Evolutionary conservation across 1,284 basidiomycete genomes (phyloP), one percentile per base, ranked within the genome.

Genomic region (Cystobasidium slooffiae): DNA sequence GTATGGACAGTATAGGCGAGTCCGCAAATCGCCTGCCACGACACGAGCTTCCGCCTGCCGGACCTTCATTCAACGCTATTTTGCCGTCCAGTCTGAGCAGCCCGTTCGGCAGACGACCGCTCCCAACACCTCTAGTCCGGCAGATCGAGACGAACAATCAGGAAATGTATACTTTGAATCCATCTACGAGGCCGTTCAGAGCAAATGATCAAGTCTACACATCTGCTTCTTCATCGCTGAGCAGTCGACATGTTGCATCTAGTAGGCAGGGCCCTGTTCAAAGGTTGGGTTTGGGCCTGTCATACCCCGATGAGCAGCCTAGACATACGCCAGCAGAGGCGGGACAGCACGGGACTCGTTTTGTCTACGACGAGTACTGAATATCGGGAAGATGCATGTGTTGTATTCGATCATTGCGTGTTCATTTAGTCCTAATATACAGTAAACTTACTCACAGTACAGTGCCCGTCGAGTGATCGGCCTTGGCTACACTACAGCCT

Each of bases 341-440:
- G 10, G 20, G 12, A 53, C 6, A 31, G 12, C 49, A 31, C 22
- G 37, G 53, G 24, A 51, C 41, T 16, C 47, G 22, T 8, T 66
- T 66, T 31, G 9, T 66, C 7, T 66, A 66, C 49, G 64, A 66
- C 31, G 64, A 66, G 37, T 66, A 66, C 22, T 66, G 61, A 63
- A 16, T 9, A 8, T 46, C 14, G 16, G 9, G 16, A 14, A 12
- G 41, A 43, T 10, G 9, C 10, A 47, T 6, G n/a, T 16, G 14
- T 12, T 20, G 5, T 12, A 16, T 56, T 31, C 31, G 31, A 31
- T 31, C 31, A 31, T 31, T 31, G 31, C 31, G 31, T 5, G 31
- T 31, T 31, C 5, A 31, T 1, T 31, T 31, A 31, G 31, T 31
- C 31, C 31, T 31, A 31, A 31, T 31, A 31, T 31, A 31, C 31